phyloP scores from a whole-genome alignment of 306 rosid species.

The Medicago lupulina region DNA sequence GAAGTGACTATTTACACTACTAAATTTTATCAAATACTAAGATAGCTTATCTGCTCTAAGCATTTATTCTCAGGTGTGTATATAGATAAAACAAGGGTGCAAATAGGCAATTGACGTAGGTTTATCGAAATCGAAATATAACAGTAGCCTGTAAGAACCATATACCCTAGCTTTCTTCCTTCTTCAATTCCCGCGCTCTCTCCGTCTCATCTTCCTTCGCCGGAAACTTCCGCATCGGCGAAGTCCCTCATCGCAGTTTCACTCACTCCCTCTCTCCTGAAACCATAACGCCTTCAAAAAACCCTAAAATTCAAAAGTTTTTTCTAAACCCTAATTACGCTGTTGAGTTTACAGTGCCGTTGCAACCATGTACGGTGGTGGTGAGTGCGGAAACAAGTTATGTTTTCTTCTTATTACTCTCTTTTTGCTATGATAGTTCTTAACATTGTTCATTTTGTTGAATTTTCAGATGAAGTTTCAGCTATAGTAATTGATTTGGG shows the following conservation, averaged over 20 bases:
- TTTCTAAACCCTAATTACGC: constrained; percentile 46
- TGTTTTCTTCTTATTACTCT: background rate
- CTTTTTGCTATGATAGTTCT: background rate
- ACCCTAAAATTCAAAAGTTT: constrained; percentile 19
- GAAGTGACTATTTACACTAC: too few species aligned
- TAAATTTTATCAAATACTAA: too few species aligned
- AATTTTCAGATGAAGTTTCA: constrained; percentile 80
- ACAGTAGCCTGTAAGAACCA: too few species aligned
- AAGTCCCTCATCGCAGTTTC: background rate
- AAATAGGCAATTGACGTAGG: too few species aligned
- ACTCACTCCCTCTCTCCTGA: constrained; percentile 13
- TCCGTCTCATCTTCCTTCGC: background rate
- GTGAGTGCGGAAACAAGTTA: constrained; percentile 54
- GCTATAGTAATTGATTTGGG: constrained; percentile 93
- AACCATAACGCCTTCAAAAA: constrained; percentile 36
- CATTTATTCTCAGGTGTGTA: too few species aligned
- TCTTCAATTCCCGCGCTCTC: constrained; percentile 37
- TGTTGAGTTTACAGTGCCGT: background rate
- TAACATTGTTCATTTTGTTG: constrained; percentile 1
- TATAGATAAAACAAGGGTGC: too few species aligned
- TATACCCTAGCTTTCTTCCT: background rate
- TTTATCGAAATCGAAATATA: too few species aligned
- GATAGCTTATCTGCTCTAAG: too few species aligned
- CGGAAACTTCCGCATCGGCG: constrained; percentile 32
- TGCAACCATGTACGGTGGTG: constrained; percentile 89